Evolutionary conservation across 2,329 filamentous ascomycete genomes (phyloP).

Genomic region (Graphilbum ipis-grandicollis): DNA sequence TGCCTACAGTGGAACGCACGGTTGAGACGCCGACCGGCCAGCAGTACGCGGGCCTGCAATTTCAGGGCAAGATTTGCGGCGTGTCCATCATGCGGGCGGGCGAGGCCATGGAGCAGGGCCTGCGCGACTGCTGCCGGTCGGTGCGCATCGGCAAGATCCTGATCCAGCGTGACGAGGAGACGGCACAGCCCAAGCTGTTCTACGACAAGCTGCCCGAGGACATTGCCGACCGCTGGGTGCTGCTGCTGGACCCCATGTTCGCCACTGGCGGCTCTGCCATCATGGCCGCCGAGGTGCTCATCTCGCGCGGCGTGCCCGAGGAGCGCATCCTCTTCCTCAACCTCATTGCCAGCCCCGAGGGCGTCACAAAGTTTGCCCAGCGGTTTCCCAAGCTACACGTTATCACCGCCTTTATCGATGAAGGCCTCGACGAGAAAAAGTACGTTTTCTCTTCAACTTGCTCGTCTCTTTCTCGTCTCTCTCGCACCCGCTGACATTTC

Average conservation of each 20-base stretch:
- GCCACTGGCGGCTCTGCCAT: slow-evolving; percentile 91
- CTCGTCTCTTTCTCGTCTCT: background rate
- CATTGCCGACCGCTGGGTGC: slow-evolving; percentile 81
- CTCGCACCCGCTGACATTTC: slow-evolving; percentile 8
- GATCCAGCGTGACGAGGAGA: slow-evolving; percentile 95
- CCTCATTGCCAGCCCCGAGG: slow-evolving; percentile 90
- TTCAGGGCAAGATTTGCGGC: slow-evolving; percentile 95
- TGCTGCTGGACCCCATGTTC: slow-evolving; percentile 97
- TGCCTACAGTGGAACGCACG: slow-evolving; percentile 75
- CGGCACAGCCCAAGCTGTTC: slow-evolving; percentile 77
- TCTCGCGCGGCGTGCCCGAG: slow-evolving; percentile 78
- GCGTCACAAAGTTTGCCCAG: slow-evolving; percentile 73
- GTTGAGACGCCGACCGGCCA: slow-evolving; percentile 85
- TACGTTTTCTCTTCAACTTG: slow-evolving; percentile 18
- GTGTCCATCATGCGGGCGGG: slow-evolving; percentile 97
- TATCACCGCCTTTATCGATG: slow-evolving; percentile 86
- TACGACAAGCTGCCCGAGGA: slow-evolving; percentile 96
- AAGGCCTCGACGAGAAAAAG: slow-evolving; percentile 95
- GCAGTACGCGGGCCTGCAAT: slow-evolving; percentile 78
- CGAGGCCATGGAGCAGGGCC: slow-evolving; percentile 94
- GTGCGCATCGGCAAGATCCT: slow-evolving; percentile 97
- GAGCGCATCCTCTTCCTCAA: slow-evolving; percentile 94
- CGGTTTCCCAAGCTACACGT: slow-evolving; percentile 81
- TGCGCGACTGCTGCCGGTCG: slow-evolving; percentile 92
- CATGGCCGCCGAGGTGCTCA: slow-evolving; percentile 91